These are phyloP conservation scores for Fusarium oligoseptatum DNA, from an alignment of 2,329 filamentous ascomycete genomes.

Conservation along the genomic window DNA sequence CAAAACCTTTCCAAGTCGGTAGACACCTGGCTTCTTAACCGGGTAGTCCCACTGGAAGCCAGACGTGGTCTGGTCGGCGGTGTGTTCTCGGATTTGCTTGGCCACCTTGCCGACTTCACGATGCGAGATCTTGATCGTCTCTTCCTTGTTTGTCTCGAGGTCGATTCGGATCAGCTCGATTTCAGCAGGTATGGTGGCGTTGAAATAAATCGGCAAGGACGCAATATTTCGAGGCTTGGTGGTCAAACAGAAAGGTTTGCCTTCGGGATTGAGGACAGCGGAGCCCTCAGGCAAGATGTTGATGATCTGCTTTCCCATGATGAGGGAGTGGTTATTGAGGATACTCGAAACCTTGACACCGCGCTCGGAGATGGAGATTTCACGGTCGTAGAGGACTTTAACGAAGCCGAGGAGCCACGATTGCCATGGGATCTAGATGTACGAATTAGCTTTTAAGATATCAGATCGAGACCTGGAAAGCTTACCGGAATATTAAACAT, in stretches of 20 bases:
- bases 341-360: slow-evolving; percentile 90
- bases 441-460: slow-evolving; percentile 20
- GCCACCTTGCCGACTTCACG: slow-evolving; percentile 82
- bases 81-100: slow-evolving; percentile 75
- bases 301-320: slow-evolving; percentile 96
- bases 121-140: slow-evolving; percentile 80
- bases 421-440: slow-evolving; percentile 75
- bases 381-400: slow-evolving; percentile 90
- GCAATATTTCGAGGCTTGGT: slow-evolving; percentile 70
- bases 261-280: slow-evolving; percentile 86
- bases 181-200: slow-evolving; percentile 88
- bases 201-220: slow-evolving; percentile 88
- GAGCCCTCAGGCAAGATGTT: slow-evolving; percentile 98
- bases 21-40: slow-evolving; percentile 89
- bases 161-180: slow-evolving; percentile 93
- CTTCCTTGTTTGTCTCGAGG: slow-evolving; percentile 82
- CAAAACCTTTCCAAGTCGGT: slow-evolving; percentile 85
- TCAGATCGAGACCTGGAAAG: slow-evolving; percentile 18
- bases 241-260: slow-evolving; percentile 84
- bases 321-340: slow-evolving; percentile 91
- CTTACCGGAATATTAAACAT: slow-evolving; percentile 91
- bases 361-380: slow-evolving; percentile 92
- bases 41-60: slow-evolving; percentile 78
- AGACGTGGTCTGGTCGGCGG: slow-evolving; percentile 70
- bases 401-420: slow-evolving; percentile 79